Evolutionary conservation across 805 yeast species (phyloP).

Genomic region (Candida suzukii): DNA sequence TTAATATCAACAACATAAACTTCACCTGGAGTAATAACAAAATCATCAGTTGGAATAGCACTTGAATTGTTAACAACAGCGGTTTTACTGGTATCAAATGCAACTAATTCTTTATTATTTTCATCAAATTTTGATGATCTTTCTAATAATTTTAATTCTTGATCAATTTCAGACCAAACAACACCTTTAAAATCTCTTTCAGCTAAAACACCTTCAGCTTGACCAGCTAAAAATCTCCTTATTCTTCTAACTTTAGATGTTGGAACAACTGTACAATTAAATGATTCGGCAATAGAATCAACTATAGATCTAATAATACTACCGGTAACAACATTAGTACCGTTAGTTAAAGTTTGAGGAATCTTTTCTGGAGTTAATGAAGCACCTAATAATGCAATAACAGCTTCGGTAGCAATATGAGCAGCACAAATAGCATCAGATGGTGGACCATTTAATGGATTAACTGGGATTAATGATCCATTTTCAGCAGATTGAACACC

Average conservation of each 20-base stretch:
- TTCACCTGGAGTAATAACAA: slow-evolving; percentile 71
- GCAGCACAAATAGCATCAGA: slow-evolving; percentile 91
- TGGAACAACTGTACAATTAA: slow-evolving; percentile 81
- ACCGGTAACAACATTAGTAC: slow-evolving; percentile 49
- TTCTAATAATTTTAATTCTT: slow-evolving; percentile 51
- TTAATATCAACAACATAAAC: slow-evolving; percentile 79
- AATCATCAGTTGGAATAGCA: slow-evolving; percentile 75
- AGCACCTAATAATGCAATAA: slow-evolving; percentile 68
- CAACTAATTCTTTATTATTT: slow-evolving; percentile 31
- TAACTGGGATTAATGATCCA: slow-evolving; percentile 44
- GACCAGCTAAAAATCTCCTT: slow-evolving; percentile 93
- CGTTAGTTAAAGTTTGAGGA: slow-evolving; percentile 41
- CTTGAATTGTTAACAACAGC: slow-evolving; percentile 33
- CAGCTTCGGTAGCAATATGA: slow-evolving; percentile 82
- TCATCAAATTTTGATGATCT: slow-evolving; percentile 27
- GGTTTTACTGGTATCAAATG: slow-evolving; percentile 28
- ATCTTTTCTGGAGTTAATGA: slow-evolving; percentile 70
- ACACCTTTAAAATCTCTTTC: slow-evolving; percentile 93
- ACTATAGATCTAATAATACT: slow-evolving; percentile 64
- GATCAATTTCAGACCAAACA: slow-evolving; percentile 78
- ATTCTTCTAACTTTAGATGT: slow-evolving; percentile 89
- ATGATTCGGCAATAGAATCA: slow-evolving; percentile 79
- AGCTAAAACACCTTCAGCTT: slow-evolving; percentile 84
- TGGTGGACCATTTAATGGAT: slow-evolving; percentile 75
- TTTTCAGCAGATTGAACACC: slow-evolving; percentile 27